Base-by-base conservation (phyloP, 1,139 yeast species). In the Meyerozyma athensensis region DNA sequence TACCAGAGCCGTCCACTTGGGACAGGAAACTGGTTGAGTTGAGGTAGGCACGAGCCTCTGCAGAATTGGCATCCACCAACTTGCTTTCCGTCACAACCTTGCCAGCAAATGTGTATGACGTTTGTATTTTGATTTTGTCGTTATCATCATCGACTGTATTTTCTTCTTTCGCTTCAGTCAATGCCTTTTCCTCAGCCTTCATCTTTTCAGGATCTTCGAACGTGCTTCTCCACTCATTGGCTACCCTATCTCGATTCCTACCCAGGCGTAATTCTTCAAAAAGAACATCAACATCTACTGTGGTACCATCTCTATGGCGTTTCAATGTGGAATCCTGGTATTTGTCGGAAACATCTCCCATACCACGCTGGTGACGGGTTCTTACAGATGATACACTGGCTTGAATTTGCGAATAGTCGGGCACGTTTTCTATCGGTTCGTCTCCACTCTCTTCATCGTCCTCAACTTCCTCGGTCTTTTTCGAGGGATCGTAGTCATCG, bases 91-190 rank as follows among this genome's bases (percentile, higher is more conserved):
- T 77, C 4, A 85, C 72, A 5, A 79, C 69, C 48, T 84, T 84
- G 2, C 97, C 97, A 0, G 98, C 98, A 69, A 89, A 92, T 38
- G 86, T 83, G 56, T 86, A 90, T 5, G 81, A 77, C 39, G 94
- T 72, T 43, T 78, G 80, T 39, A 92, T 90, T 47, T 79, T 77
- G 39, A 92, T 74, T 54, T 73, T 72, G 33, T 18, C 34, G 36
- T 10, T 18, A 30, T 31, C 34, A 10, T 46, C 53, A 13, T 49
- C 55, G 13, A 43, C 44, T 7, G 28, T 2, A 4, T 10, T 9
- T 5, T 46, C 49, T 6, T 35, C 48, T 5, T 43, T 44, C 19
- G 42, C 53, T 14, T 37, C 46, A 10, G 42, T 22, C 36, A 31
- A 35, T n/a, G 37, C 43, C 38, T 40, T 37, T 12, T 39, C 36